Conservation (phyloP, 257 asterid genomes). For the Nicotiana tabacum region DNA sequence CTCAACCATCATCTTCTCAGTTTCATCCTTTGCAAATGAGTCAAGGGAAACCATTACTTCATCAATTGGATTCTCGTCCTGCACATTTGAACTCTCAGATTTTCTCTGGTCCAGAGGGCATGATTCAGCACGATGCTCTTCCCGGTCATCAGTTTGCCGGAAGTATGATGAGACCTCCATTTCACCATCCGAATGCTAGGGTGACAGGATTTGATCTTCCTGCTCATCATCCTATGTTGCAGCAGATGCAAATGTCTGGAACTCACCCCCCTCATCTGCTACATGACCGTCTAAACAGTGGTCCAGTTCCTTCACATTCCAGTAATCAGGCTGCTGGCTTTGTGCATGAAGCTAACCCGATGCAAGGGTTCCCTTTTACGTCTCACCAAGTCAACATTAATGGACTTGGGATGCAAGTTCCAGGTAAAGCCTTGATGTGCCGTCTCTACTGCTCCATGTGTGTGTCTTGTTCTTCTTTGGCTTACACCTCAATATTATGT, state of each 20-base stretch:
- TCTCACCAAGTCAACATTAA: slow-evolving; percentile 44
- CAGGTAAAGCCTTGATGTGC: slow-evolving; percentile 39
- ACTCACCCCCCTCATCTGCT: slow-evolving; percentile 38
- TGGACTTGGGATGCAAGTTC: slow-evolving; percentile 46
- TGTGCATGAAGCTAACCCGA: slow-evolving; percentile 49
- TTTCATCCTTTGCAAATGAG: slow-evolving; percentile 46
- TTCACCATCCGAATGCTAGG: slow-evolving; percentile 52
- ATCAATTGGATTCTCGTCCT: slow-evolving; percentile 53
- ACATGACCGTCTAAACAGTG: slow-evolving; percentile 45
- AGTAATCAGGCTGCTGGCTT: slow-evolving; percentile 48
- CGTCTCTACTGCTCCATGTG: not conserved
- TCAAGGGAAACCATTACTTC: slow-evolving; percentile 51
- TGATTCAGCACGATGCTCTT: slow-evolving; percentile 40
- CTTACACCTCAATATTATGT: not conserved
- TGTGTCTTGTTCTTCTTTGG: not conserved
- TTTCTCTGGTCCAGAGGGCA: slow-evolving; percentile 44
- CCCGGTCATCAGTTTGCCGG: slow-evolving; percentile 45
- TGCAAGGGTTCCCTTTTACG: slow-evolving; percentile 56
- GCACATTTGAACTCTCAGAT: slow-evolving; percentile 47
- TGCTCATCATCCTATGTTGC: slow-evolving; percentile 46
- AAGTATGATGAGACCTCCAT: slow-evolving; percentile 44
- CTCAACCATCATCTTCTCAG: slow-evolving; percentile 49
- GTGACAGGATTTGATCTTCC: slow-evolving; percentile 54
- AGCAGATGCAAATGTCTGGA: slow-evolving; percentile 65
- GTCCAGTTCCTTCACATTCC: slow-evolving; percentile 39